Conservation (phyloP, 148 eudicot species). For the Silene latifolia region DNA sequence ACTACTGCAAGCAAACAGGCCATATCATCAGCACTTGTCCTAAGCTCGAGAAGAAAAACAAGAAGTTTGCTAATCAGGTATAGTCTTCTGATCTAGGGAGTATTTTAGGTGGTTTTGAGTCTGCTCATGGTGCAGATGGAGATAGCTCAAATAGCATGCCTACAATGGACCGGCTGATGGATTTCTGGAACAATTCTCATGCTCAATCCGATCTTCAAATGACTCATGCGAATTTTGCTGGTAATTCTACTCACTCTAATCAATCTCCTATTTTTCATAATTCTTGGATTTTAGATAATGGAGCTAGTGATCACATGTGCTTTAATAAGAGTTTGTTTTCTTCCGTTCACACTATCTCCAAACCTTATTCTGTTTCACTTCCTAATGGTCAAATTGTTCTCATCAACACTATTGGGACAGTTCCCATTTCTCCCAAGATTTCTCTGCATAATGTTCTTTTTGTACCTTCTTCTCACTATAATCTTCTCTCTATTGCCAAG, state of each 20-base stretch:
- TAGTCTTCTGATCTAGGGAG: background rate
- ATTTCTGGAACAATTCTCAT: too few species aligned
- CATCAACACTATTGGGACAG: background rate
- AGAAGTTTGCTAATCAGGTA: background rate
- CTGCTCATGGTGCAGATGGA: background rate
- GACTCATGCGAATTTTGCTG: background rate
- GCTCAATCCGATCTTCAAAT: too few species aligned
- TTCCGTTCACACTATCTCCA: rapidly evolving
- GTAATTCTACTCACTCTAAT: background rate
- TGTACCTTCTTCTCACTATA: background rate
- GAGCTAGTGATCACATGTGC: background rate
- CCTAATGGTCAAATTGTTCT: background rate
- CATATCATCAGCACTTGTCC: too few species aligned
- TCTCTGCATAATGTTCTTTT: background rate
- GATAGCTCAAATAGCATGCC: background rate
- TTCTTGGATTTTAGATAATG: background rate
- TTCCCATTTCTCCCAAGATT: background rate
- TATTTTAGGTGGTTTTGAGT: background rate
- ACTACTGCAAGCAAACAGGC: too few species aligned
- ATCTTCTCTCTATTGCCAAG: too few species aligned
- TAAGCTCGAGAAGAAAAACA: background rate
- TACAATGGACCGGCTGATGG: too few species aligned
- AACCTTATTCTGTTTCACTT: background rate
- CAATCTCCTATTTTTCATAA: background rate
- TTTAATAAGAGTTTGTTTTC: background rate